Evolutionary conservation across 129 eudicot genomes (phyloP), one percentile per base, ranked within the genome.

Genomic region (Artemisia tridentata): DNA sequence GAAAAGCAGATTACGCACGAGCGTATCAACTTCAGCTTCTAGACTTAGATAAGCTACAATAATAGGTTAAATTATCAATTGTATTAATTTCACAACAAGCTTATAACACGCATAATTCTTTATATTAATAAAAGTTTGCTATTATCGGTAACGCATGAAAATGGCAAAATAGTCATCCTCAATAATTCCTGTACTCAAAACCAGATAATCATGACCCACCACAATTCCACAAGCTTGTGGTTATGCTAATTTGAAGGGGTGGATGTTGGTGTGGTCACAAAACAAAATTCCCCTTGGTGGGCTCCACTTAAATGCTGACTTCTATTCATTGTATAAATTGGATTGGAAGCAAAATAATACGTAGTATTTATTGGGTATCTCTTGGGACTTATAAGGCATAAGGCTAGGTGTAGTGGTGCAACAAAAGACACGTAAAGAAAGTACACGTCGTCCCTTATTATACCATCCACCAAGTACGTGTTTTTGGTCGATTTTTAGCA

Each of bases 161-260:
- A 73, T 73, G 45, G 78, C 62, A 62, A 73, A 18, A 50, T 50
- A 51, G 77, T 46, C 77, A 78, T 65, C 62, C 48, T 63, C 62
- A 78, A 78, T 78, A 63, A 78, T 78, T 78, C 54, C 18, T 78
- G 71, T 67, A 78, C 69, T 71, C 71, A 62, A 54, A 45, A 34
- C 77, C 65, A 62, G 12, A 78, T 63, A 58, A 66, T 71, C 38
- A 63, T 73, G 78, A 34, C 78, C 71, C 52, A 38, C 45, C 45
- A 38, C 45, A 38, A 38, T 38, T 38, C 45, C 11, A 17, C 72
- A 77, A 77, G 69, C 70, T 72, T 78, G 71, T 69, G 76, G 81
- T 77, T 54, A 70, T 65, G 60, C 72, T 71, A 61, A 62, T 29
- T 69, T 20, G 72, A 67, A 41, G 27, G 81, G 17, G 49, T 29